phyloP scores from a whole-genome alignment of 768 basidiomycete species.

The Lentinula lateritia region DNA sequence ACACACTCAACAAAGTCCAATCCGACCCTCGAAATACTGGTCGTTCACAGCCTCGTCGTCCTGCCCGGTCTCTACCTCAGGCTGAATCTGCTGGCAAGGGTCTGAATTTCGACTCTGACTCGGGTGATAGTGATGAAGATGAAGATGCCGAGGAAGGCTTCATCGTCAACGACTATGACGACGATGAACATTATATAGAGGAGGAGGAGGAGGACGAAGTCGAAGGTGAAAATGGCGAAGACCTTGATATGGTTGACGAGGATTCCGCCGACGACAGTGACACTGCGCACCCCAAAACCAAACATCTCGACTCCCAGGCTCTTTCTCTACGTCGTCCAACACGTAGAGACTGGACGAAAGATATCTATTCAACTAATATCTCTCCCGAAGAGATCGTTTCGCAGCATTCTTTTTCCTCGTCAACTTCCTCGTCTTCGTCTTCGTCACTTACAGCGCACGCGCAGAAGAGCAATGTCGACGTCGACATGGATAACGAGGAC shows the following conservation, averaged over 20 bases:
- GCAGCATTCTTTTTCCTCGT: constrained; percentile 12
- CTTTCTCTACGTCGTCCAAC: constrained; percentile 17
- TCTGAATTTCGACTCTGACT: constrained; percentile 56
- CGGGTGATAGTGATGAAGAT: constrained; percentile 58
- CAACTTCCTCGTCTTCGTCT: neutral
- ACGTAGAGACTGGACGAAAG: constrained; percentile 73
- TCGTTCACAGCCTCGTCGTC: constrained; percentile 42
- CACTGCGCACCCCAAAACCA: neutral
- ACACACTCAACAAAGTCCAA: constrained; percentile 17
- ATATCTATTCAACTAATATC: constrained; percentile 72
- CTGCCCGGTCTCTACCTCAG: constrained; percentile 33
- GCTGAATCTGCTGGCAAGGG: constrained; percentile 2
- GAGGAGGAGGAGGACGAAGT: constrained; percentile 70
- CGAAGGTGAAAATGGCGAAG: constrained; percentile 33
- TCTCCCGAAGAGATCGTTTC: constrained; percentile 63
- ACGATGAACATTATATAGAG: constrained; percentile 28
- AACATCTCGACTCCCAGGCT: neutral
- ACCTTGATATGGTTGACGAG: constrained; percentile 7
- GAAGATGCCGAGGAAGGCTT: constrained; percentile 48
- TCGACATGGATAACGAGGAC: constrained; percentile 38
- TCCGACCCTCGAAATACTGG: constrained; percentile 39
- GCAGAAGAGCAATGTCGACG: neutral
- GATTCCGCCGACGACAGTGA: neutral
- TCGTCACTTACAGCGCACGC: constrained; percentile 18
- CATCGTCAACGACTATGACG: constrained; percentile 36